These are phyloP conservation scores for Dalbergia cultrata DNA, from an alignment of 306 rosid genomes.

Conservation along the genomic window DNA sequence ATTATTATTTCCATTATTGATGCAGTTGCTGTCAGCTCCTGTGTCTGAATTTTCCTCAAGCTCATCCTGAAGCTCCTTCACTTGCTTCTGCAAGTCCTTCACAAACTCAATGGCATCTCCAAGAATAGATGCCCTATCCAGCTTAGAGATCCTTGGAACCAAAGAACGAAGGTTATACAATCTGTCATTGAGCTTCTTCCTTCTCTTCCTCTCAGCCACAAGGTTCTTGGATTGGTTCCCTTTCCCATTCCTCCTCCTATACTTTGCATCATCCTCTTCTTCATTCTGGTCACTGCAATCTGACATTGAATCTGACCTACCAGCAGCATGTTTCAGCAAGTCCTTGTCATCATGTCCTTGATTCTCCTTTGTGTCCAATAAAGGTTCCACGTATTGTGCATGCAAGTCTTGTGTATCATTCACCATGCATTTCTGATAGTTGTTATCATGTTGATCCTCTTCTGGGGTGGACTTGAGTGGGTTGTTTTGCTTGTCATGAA, in stretches of 20 bases:
- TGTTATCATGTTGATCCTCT: constrained; percentile 35
- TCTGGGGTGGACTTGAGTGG: constrained; percentile 45
- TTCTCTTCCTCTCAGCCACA: constrained; percentile 87
- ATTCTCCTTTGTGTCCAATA: constrained; percentile 57
- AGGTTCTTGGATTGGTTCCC: constrained; percentile 87
- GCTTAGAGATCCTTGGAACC: constrained; percentile 93
- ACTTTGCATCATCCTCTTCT: constrained; percentile 81
- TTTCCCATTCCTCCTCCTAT: constrained; percentile 70
- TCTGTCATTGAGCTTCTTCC: constrained; percentile 94
- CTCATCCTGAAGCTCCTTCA: constrained; percentile 83
- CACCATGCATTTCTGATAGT: constrained; percentile 48
- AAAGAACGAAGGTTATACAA: constrained; percentile 81
- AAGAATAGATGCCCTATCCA: constrained; percentile 90
- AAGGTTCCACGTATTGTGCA: constrained; percentile 55
- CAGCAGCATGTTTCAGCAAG: constrained; percentile 57
- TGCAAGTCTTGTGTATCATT: background rate
- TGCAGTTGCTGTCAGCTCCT: constrained; percentile 50
- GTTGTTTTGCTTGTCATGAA: constrained; percentile 53
- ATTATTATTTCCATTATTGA: constrained; percentile 33
- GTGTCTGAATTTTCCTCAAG: constrained; percentile 82
- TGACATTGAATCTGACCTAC: constrained; percentile 73
- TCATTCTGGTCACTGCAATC: constrained; percentile 91
- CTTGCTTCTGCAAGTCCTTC: constrained; percentile 81
- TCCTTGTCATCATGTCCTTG: constrained; percentile 64
- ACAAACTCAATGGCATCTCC: constrained; percentile 92